Evolutionary conservation across 2,329 filamentous ascomycete genomes (phyloP), one percentile per base, ranked within the genome.

Genomic region (Myriosclerotinia scirpicola): DNA sequence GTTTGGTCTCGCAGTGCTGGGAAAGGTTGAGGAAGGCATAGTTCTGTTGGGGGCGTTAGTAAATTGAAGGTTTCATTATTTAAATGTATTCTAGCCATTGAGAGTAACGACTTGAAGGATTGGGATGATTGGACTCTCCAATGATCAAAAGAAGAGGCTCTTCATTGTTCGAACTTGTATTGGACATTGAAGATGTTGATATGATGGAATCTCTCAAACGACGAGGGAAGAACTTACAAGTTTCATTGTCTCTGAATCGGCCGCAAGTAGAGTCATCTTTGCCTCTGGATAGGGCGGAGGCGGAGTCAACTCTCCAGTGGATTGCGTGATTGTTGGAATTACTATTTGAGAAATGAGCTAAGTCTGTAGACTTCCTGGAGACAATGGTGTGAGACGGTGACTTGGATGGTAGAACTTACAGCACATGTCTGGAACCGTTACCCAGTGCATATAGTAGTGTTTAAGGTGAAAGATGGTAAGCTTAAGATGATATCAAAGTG

Each of bases 321-420:
- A 64, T n/a, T 46, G 20, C 7, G 62, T 53, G 58, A 58, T 53
- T 64, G 42, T 46, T 48, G 30, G 17, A 9, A 20, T 40, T 11
- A 34, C 17, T 48, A n/a, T 22, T n/a, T 64, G 17, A 58, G 62
- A 20, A 26, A 50, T 26, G 5, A 50, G 46, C 15, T 26, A 9
- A 50, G 20, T 22, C 34, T n/a, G 22, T 38, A 0, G 15, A 22
- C 5, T 40, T 9, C 8, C 15, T 17, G 4, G 5, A 60, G n/a
- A 50, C 14, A 9, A n/a, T 50, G 38, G 7, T 3, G 5, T n/a
- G n/a, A 50, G 30, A 34, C 30, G 8, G 2, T 15, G 8, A 26
- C 1, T 26, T 12, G 3, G n/a, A 17, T 9, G n/a, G 8, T 2
- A n/a, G 5, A 12, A 50, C 58, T 38, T 38, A 50, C 58, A 60